Evolutionary conservation across 108 stramenopile species (phyloP), one percentile per base, ranked within the genome.

Genomic region (Cyclotella choctawhatcheeana): DNA sequence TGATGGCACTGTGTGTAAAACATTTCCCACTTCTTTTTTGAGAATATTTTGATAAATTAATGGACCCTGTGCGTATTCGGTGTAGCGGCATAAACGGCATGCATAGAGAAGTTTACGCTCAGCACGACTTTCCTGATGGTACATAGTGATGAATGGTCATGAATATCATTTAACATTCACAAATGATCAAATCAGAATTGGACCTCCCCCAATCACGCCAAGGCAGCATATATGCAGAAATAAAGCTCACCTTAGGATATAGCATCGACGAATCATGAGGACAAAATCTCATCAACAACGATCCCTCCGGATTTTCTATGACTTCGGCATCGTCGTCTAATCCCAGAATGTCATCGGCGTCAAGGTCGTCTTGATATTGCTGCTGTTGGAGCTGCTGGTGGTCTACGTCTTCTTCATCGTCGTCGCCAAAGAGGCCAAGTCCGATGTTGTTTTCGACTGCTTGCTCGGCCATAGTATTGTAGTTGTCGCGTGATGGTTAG

Each of bases 201-300:
- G n/a, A n/a, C n/a, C n/a, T n/a, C n/a, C n/a, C n/a, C n/a, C n/a
- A n/a, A n/a, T n/a, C n/a, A n/a, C n/a, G n/a, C n/a, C n/a, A n/a
- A n/a, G n/a, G n/a, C n/a, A n/a, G n/a, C n/a, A n/a, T n/a, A n/a
- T n/a, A n/a, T n/a, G n/a, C n/a, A n/a, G n/a, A 48, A 48, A 17
- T 4, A 34, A 34, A 37, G 68, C 89, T 64, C 76, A 91, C 90
- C 79, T 93, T 88, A 33, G 94, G 94, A 88, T 95, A 95, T 14
- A 95, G 68, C 94, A 95, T 95, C 44, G 90, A 90, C 0, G 94
- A 95, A 80, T 95, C 94, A 59, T 95, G 87, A 17, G 94, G 94
- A 82, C 94, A 95, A 74, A 95, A 95, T 61, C 82, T 83, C 94
- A 95, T 95, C 44, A 95, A 56, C 55, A 94, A 53, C 24, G 82